Evolutionary conservation across 1,139 yeast genomes (phyloP).

Genomic region (Komagataea norvegica): DNA sequence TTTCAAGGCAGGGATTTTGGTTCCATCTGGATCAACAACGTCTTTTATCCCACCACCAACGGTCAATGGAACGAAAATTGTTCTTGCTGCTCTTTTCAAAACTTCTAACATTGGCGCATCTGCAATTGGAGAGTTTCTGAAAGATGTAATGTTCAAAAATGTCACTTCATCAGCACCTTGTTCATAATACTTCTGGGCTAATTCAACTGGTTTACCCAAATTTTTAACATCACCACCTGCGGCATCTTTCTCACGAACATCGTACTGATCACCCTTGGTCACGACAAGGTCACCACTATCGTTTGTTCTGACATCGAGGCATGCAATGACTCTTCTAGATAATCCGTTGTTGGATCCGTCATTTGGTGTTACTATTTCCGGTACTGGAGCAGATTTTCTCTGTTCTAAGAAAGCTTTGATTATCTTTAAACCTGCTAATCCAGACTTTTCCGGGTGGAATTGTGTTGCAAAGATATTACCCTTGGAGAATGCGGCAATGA

Average conservation of each 20-base stretch:
- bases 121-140: conserved; percentile 83
- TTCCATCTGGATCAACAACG: conserved; percentile 76
- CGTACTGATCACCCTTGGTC: conserved; percentile 97
- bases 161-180: conserved; percentile 98
- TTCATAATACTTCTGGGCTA: conserved; percentile 81
- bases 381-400: conserved; percentile 30
- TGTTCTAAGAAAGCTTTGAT: conserved; percentile 67
- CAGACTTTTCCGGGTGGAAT: conserved; percentile 97
- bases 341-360: conserved; percentile 63
- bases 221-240: conserved; percentile 67
- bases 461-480: conserved; percentile 90
- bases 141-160: conserved; percentile 88
- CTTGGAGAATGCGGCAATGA: conserved; percentile 76
- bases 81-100: conserved; percentile 72
- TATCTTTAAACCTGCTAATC: conserved; percentile 77
- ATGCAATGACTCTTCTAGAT: conserved; percentile 88
- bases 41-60: conserved; percentile 98
- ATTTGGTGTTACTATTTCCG: conserved; percentile 27
- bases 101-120: conserved; percentile 96
- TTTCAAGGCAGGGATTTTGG: conserved; percentile 71
- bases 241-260: conserved; percentile 71
- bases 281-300: conserved; percentile 94
- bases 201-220: conserved; percentile 90
- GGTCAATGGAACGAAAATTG: conserved; percentile 91
- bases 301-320: conserved; percentile 92